Conservation (phyloP, 495 filamentous ascomycete species). For the Trichoderma parareesei region DNA sequence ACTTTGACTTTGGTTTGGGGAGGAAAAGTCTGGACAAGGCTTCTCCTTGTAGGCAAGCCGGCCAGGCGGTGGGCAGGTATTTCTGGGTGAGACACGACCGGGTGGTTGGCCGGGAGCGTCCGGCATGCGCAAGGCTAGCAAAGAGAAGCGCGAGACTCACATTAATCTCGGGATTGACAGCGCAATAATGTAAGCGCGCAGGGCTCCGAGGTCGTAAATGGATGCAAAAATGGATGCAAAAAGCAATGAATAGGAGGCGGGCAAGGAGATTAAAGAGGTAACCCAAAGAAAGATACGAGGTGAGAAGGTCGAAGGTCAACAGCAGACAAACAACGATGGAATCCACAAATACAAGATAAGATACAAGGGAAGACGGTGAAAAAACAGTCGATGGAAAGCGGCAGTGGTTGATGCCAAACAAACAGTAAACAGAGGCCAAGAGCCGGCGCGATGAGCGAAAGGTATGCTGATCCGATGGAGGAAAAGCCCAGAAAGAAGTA, state of each 20-base stretch:
- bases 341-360: no score
- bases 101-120: conserved; percentile 11
- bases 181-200: background rate
- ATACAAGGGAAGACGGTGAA: conserved; percentile 22
- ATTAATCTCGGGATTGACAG: conserved; percentile 7
- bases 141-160: conserved; percentile 5
- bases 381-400: background rate
- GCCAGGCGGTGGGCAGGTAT: conserved; percentile 3
- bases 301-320: no score
- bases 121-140: conserved; percentile 6
- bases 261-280: conserved; percentile 16
- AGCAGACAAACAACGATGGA: no score
- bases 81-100: conserved; percentile 7
- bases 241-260: background rate
- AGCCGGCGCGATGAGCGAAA: background rate
- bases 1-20: background rate
- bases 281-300: background rate
- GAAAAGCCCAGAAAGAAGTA: background rate
- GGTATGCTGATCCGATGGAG: background rate
- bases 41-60: background rate
- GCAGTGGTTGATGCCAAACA: background rate
- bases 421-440: background rate
- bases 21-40: background rate
- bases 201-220: background rate
- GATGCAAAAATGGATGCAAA: background rate